Percentiles rank a stretch among this genome's conserved stretches.
These are phyloP conservation scores for Sclerotinia borealis DNA, from an alignment of 2,329 filamentous ascomycete genomes.

Conservation along the genomic window DNA sequence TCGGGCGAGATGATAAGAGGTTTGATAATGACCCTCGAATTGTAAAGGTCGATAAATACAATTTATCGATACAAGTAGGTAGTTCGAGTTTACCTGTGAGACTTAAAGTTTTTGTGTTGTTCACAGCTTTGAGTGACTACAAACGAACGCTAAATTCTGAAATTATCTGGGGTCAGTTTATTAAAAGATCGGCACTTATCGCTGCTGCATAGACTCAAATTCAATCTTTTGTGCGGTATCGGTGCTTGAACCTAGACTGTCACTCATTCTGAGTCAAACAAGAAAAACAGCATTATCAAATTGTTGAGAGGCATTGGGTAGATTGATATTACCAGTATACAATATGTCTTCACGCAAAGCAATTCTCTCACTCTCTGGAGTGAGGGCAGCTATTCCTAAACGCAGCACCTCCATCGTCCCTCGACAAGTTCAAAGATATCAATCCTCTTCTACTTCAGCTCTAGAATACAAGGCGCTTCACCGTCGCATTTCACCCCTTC, in stretches of 20 bases:
- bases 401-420: slow-evolving; percentile 19
- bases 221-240: slow-evolving; percentile 11
- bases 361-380: slow-evolving; percentile 24
- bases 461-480: slow-evolving; percentile 97
- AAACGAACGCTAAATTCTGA: neutral
- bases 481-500: slow-evolving; percentile 77
- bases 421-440: slow-evolving; percentile 25
- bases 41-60: neutral
- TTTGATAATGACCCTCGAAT: neutral
- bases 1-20: neutral
- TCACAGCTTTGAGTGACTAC: neutral
- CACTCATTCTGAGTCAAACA: slow-evolving; percentile 8
- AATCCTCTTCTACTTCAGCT: slow-evolving; percentile 74
- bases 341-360: slow-evolving; percentile 32
- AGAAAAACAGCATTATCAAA: neutral
- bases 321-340: neutral
- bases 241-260: slow-evolving; percentile 3
- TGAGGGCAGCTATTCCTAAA: slow-evolving; percentile 21
- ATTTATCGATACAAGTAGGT: neutral
- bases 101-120: slow-evolving; percentile 14
- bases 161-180: slow-evolving; percentile 7
- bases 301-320: slow-evolving; percentile 5
- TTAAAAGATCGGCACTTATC: neutral
- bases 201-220: neutral
- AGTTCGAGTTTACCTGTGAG: slow-evolving; percentile 2